Base-by-base conservation (phyloP, 768 basidiomycete species). In the Phanerodontia chrysosporium region DNA sequence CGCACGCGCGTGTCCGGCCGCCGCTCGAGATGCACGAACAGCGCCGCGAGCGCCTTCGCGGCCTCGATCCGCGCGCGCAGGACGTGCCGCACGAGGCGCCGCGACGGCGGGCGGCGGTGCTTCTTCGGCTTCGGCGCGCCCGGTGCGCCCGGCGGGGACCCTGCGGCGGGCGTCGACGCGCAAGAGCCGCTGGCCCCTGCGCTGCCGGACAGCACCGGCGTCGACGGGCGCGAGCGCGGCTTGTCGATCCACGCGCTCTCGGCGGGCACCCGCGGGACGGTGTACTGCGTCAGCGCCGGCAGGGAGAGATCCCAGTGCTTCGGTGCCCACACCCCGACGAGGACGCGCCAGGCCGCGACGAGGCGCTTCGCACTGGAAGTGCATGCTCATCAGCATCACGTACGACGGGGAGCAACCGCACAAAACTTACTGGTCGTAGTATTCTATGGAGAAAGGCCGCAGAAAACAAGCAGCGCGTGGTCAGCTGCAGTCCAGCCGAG, bases 301-400 rank as follows among this genome's bases (percentile, higher is more conserved):
- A 90, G 70, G 4, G 91, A 83, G 45, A 95, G 76, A 63, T 97
- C 95, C 86, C 87, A 92, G 46, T 75, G 77, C 69, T 83, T 86
- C 5, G 95, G 95, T 0, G 82, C 81, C 97, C 97, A 98, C 13
- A 98, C 85, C 7, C 95, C 97, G 62, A 98, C 83, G 14, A 99
- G 82, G n/a, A 97, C 86, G 55, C 93, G 87, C 95, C 96, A 99
- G n/a, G 95, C 86, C 5, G 95, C 92, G 18, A 89, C 79, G 49
- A 96, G 81, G 44, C 90, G 90, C 73, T 95, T 96, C 51, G 86
- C 83, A 29, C 94, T 94, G 56, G 3, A 46, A 29, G 53, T 52
- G 22, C 36, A 36, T n/a, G n/a, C n/a, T 61, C 28, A 65, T 62
- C 28, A 60, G 60, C 10, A 30, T 39, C 36, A 22, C 55, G 29